Evolutionary conservation across 139 green algal species (phyloP).

Genomic region (Limnomonas spitsbergensis): DNA sequence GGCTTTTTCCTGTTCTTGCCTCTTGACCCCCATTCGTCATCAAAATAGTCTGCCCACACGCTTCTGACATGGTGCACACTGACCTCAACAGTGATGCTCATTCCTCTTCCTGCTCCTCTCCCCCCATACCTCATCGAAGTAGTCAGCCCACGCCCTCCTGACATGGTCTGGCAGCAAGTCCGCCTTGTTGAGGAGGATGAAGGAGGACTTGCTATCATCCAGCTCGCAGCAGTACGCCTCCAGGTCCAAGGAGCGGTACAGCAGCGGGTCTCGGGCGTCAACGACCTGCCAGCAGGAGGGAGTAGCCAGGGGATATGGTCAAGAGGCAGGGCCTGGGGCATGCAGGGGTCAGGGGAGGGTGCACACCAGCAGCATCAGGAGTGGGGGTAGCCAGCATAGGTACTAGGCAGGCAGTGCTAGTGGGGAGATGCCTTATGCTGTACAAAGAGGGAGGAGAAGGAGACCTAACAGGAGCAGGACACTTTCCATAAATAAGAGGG

Average conservation of each 20-base stretch:
- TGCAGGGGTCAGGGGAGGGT: neutral
- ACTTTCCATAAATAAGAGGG: too few species aligned
- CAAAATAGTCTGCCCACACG: slow-evolving; percentile 88
- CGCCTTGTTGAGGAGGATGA: slow-evolving; percentile 97
- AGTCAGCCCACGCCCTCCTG: slow-evolving; percentile 76
- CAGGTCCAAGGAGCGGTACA: slow-evolving; percentile 86
- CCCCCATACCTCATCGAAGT: slow-evolving; percentile 69
- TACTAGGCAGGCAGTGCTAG: too few species aligned
- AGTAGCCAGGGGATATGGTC: too few species aligned
- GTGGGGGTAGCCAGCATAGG: neutral
- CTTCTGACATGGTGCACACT: slow-evolving; percentile 44
- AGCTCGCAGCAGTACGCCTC: slow-evolving; percentile 72
- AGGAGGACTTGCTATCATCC: slow-evolving; percentile 58
- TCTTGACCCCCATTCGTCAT: slow-evolving; percentile 43
- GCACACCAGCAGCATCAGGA: too few species aligned
- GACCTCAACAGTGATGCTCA: too few species aligned
- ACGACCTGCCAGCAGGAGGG: slow-evolving; percentile 70
- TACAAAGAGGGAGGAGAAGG: too few species aligned
- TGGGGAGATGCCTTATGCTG: too few species aligned
- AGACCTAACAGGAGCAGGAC: too few species aligned
- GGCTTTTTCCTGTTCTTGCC: too few species aligned
- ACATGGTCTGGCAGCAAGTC: slow-evolving; percentile 81
- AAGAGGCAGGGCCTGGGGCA: neutral
- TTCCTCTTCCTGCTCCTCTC: too few species aligned
- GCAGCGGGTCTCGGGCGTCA: slow-evolving; percentile 90